Evolutionary conservation across 805 yeast genomes (phyloP).

Genomic region (Pichia cephalocereana): DNA sequence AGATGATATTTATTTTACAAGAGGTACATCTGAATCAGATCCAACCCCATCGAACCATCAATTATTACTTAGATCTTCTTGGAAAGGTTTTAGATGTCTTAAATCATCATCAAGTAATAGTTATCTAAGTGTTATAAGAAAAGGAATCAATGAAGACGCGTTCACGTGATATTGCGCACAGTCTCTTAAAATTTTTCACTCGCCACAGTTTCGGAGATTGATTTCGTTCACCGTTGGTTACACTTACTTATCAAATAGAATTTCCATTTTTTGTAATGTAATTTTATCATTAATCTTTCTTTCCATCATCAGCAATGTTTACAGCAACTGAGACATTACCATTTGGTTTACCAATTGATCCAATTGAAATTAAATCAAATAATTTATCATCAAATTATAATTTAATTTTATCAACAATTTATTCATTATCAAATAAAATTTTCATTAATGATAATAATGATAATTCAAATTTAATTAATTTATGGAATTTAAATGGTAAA

Average conservation of each 20-base stretch:
- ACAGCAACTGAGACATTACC: conserved; percentile 39
- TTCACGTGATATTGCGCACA: too few relatives aligned
- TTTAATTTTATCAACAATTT: conserved; percentile 45
- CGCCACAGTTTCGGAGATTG: too few relatives aligned
- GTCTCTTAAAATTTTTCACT: too few relatives aligned
- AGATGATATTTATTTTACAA: conserved; percentile 22
- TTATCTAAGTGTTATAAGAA: not conserved
- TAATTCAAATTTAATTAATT: conserved; percentile 45
- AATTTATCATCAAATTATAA: conserved; percentile 47
- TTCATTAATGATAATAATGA: conserved; percentile 43
- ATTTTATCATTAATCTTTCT: too few relatives aligned
- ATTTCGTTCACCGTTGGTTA: not conserved
- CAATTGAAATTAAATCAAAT: conserved; percentile 37
- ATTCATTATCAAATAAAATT: conserved; percentile 40
- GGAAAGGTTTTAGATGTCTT: not conserved
- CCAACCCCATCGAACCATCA: not conserved
- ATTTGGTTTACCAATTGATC: conserved; percentile 55
- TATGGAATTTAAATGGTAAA: conserved; percentile 50
- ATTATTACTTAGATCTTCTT: not conserved
- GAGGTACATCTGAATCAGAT: conserved; percentile 9
- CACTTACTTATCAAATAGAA: not conserved
- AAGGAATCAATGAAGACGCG: not conserved
- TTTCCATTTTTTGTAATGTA: conserved; percentile 4
- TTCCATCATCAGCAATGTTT: conserved; percentile 7
- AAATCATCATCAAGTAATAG: conserved; percentile 3